phyloP scores from a whole-genome alignment of 2,329 filamentous ascomycete species.

The Fusarium concolor region DNA sequence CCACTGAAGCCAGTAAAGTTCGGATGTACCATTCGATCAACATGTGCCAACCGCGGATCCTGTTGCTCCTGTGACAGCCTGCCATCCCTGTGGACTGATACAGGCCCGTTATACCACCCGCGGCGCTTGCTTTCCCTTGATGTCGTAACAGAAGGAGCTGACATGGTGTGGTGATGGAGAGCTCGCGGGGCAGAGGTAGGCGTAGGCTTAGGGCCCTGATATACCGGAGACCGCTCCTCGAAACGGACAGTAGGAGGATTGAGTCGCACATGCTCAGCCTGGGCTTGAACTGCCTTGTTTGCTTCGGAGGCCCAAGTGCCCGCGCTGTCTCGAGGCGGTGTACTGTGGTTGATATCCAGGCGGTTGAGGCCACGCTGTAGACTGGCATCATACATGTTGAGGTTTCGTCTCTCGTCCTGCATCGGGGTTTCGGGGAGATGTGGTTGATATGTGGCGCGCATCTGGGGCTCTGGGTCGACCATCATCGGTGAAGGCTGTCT shows the following conservation, averaged over 20 bases:
- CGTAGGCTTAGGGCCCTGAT: conserved; percentile 48
- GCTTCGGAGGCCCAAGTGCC: conserved; percentile 68
- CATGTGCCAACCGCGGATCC: conserved; percentile 56
- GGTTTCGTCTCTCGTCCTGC: conserved; percentile 61
- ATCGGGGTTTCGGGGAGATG: conserved; percentile 48
- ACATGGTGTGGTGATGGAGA: conserved; percentile 69
- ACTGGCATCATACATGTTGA: conserved; percentile 72
- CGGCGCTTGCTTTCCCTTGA: conserved; percentile 73
- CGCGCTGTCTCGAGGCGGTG: conserved; percentile 64
- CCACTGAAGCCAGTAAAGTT: conserved; percentile 65
- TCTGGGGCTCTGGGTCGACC: conserved; percentile 66
- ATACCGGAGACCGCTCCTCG: conserved; percentile 59
- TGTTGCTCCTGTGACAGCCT: conserved; percentile 43
- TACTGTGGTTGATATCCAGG: conserved; percentile 70
- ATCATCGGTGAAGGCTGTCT: conserved; percentile 82
- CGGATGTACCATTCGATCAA: conserved; percentile 69
- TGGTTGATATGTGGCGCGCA: conserved; percentile 49
- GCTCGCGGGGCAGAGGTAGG: conserved; percentile 48
- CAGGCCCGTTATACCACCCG: conserved; percentile 76
- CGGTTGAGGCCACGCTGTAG: conserved; percentile 74
- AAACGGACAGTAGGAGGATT: conserved; percentile 66
- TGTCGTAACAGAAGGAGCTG: conserved; percentile 66
- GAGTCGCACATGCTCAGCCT: conserved; percentile 62
- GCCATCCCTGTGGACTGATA: conserved; percentile 54
- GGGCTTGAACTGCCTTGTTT: conserved; percentile 65